These are phyloP conservation scores for Auriscalpium orientale DNA, from an alignment of 768 basidiomycete species.

Conservation along the genomic window DNA sequence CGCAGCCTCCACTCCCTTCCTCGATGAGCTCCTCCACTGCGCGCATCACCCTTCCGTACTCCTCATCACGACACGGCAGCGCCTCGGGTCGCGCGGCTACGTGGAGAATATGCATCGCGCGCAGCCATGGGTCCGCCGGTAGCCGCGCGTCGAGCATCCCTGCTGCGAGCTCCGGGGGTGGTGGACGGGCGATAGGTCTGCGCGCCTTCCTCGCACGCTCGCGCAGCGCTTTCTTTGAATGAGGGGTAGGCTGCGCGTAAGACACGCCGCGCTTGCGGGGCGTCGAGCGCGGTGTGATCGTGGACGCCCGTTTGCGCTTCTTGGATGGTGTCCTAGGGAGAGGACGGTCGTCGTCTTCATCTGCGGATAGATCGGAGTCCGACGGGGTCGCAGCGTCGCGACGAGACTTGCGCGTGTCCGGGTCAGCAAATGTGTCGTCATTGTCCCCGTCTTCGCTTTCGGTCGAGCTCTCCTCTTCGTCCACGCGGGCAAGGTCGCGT, in stretches of 20 bases:
- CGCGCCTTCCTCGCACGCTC: constrained; percentile 8
- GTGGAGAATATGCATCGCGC: constrained; percentile 87
- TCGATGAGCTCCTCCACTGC: constrained; percentile 82
- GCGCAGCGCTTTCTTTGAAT: constrained; percentile 14
- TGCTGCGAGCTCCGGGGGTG: constrained; percentile 29
- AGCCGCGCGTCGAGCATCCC: constrained; percentile 38
- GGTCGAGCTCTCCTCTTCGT: constrained; percentile 11
- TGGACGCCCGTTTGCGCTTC: constrained; percentile 38
- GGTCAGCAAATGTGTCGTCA: not conserved
- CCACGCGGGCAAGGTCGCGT: not conserved
- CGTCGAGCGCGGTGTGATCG: constrained; percentile 9
- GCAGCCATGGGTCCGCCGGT: constrained; percentile 58
- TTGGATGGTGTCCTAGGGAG: constrained; percentile 44
- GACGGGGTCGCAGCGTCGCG: no score
- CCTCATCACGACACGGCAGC: constrained; percentile 82
- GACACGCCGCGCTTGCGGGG: constrained; percentile 9
- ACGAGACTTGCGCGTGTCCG: no score
- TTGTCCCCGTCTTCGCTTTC: constrained; percentile 12
- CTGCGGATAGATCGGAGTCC: constrained; percentile 3
- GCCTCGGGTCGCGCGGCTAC: constrained; percentile 88
- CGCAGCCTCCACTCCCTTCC: constrained; percentile 89
- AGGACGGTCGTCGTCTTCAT: constrained; percentile 18
- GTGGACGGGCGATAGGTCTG: constrained; percentile 21
- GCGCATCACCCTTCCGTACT: constrained; percentile 68
- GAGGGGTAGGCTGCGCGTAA: constrained; percentile 28